phyloP scores from a whole-genome alignment of 495 filamentous ascomycete species.

The Haplographium delicatum region DNA sequence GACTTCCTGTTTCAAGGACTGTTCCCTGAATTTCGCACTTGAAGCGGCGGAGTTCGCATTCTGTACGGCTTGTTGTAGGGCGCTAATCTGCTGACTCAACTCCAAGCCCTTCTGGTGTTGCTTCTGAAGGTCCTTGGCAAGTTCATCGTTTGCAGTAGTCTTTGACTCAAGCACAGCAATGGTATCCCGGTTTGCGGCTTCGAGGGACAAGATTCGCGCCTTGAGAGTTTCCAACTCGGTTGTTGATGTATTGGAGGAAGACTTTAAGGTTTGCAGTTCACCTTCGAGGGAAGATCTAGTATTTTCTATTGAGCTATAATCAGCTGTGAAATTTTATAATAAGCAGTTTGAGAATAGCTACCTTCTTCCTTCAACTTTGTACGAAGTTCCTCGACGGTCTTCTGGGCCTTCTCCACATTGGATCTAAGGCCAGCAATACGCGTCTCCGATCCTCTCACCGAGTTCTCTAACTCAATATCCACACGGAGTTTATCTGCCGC shows the following conservation, averaged over 20 bases:
- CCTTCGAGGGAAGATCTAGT: conserved; percentile 62
- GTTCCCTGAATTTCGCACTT: conserved; percentile 79
- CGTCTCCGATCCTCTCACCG: conserved; percentile 72
- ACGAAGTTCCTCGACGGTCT: conserved; percentile 71
- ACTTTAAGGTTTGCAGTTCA: conserved; percentile 74
- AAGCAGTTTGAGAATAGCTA: conserved; percentile 29
- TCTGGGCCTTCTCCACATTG: conserved; percentile 72
- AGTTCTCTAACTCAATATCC: conserved; percentile 90
- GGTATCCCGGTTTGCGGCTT: conserved; percentile 87
- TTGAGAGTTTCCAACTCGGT: conserved; percentile 73
- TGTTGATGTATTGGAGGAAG: conserved; percentile 65
- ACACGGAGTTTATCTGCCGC: conserved; percentile 77
- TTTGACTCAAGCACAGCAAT: conserved; percentile 85
- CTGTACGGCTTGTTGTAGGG: conserved; percentile 76
- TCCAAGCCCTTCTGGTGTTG: conserved; percentile 85
- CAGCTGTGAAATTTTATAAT: conserved; percentile 3
- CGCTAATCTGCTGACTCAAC: conserved; percentile 71
- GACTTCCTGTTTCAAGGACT: conserved; percentile 81
- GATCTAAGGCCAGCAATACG: conserved; percentile 74
- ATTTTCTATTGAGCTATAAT: conserved; percentile 47
- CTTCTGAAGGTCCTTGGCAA: conserved; percentile 77
- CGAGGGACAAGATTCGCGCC: conserved; percentile 75
- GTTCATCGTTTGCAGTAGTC: conserved; percentile 73
- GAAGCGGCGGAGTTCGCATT: conserved; percentile 68
- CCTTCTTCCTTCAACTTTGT: conserved; percentile 78